Base-by-base conservation (phyloP, 2,329 filamentous ascomycete genomes). In the Cordyceps fumosorosea region DNA sequence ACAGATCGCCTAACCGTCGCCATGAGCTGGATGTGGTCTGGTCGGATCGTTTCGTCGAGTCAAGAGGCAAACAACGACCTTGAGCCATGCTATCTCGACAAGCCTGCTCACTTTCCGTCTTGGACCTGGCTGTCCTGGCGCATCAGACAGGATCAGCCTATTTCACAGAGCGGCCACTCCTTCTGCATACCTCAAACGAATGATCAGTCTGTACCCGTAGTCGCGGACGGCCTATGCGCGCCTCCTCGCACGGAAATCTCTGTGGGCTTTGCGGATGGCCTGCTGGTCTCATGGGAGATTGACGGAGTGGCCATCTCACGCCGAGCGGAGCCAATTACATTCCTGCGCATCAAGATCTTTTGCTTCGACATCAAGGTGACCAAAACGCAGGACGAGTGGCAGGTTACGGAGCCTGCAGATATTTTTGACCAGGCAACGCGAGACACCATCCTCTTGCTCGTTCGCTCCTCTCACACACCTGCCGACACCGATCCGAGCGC, bases 81-180 rank as follows among this genome's bases (percentile, higher is more conserved):
- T 7, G 51, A 55, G 42, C 29, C 60, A 4, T 58, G 50, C 50
- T 67, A 67, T 44, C 66, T 69, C 18, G 68, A 66, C 26, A 57
- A 67, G 24, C 6, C 29, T 5, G 32, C 37, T 12, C 53, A 20
- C 3, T 74, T 72, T 51, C 74, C 74, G 2, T 76, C 74, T 0
- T 76, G 74, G 74, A 74, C 73, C 4, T 76, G 74, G 74, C 70
- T 76, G 7, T 68, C 72, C 4, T 76, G 74, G 74, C 69, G 68
- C 29, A 64, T 69, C 8, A 68, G 72, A 3, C 59, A 65, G 2
- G 69, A 67, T 2, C 67, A 66, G 47, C 62, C 67, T 12, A 67
- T 12, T 18, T 47, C 32, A 26, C 54, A 56, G 26, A 57, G 50
- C 26, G 42, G 47, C 3, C 55, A 51, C 14, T 37, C 62, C 42